phyloP scores from a whole-genome alignment of 1,284 basidiomycete genomes.

The Ganoderma multipileum region DNA sequence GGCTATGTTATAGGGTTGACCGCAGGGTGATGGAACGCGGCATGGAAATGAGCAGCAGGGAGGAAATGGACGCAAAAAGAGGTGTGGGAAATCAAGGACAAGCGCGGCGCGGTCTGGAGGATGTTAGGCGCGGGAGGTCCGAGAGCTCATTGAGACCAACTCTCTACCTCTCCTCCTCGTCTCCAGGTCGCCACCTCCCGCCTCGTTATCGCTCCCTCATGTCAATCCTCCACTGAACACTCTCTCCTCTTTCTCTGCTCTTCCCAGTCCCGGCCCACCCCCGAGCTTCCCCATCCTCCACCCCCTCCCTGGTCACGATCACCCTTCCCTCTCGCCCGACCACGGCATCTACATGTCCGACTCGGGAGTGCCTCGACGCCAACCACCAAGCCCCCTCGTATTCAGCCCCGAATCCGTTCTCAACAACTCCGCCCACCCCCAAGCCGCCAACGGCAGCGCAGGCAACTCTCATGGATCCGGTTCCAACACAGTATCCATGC shows the following conservation, averaged over 20 bases:
- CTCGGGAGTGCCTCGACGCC: slow-evolving; percentile 62
- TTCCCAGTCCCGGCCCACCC: slow-evolving; percentile 28
- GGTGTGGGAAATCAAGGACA: slow-evolving; percentile 27
- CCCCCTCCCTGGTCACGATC: slow-evolving; percentile 20
- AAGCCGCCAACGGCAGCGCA: slow-evolving; percentile 33
- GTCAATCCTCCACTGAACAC: slow-evolving; percentile 30
- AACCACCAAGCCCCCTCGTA: slow-evolving; percentile 78
- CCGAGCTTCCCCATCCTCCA: slow-evolving; percentile 27
- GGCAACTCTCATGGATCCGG: slow-evolving; percentile 55
- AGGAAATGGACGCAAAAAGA: slow-evolving; percentile 12
- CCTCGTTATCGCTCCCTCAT: slow-evolving; percentile 41
- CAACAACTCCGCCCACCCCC: slow-evolving; percentile 57
- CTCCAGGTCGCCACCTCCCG: slow-evolving; percentile 36
- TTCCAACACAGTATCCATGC: slow-evolving; percentile 83
- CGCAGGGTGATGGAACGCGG: neutral
- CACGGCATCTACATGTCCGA: slow-evolving; percentile 63
- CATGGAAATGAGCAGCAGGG: neutral
- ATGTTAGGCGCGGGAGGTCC: slow-evolving; percentile 19
- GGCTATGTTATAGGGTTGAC: neutral
- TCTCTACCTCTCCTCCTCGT: slow-evolving; percentile 33
- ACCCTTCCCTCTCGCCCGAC: slow-evolving; percentile 25
- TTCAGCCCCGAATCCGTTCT: slow-evolving; percentile 72
- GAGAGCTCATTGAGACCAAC: slow-evolving; percentile 34
- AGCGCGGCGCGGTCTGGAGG: slow-evolving; percentile 18
- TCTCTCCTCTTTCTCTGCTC: slow-evolving; percentile 31